Percentiles rank a stretch among this genome's conserved stretches.
Evolutionary conservation across 1,139 yeast genomes (phyloP).

Genomic region (Nakaseomyces sp.): DNA sequence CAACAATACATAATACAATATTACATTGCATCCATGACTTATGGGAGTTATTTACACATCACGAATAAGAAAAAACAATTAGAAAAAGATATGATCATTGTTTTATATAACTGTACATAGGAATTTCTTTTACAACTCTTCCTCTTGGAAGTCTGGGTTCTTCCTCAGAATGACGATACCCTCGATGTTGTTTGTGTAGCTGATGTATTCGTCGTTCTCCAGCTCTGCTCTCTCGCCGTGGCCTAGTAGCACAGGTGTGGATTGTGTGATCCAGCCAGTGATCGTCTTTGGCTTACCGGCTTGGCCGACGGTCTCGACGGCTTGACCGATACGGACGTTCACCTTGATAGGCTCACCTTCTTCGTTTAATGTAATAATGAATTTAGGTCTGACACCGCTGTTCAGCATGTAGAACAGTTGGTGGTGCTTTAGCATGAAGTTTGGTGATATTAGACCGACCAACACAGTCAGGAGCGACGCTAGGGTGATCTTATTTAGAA

Average conservation of each 20-base stretch:
- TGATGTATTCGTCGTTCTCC: conserved; percentile 79
- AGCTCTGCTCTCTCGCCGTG: conserved; percentile 95
- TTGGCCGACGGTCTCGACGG: conserved; percentile 97
- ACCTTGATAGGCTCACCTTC: conserved; percentile 83
- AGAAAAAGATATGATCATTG: neutral
- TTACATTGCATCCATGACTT: no score
- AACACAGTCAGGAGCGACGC: conserved; percentile 84
- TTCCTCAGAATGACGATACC: conserved; percentile 89
- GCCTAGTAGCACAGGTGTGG: conserved; percentile 89
- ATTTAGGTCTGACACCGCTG: conserved; percentile 86
- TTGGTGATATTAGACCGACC: conserved; percentile 80
- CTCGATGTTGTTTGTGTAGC: conserved; percentile 75
- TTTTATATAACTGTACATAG: no score
- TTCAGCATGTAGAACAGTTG: conserved; percentile 79
- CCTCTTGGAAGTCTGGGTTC: conserved; percentile 80
- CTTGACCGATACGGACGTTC: conserved; percentile 96
- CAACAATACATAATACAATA: neutral
- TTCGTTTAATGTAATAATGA: conserved; percentile 88
- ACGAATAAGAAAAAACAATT: conserved; percentile 1
- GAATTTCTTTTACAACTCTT: conserved; percentile 32
- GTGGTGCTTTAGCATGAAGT: conserved; percentile 54
- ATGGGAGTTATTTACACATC: no score
- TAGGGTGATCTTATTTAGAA: conserved; percentile 77
- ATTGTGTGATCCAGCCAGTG: conserved; percentile 99
- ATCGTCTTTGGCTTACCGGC: conserved; percentile 98